phyloP scores from a whole-genome alignment of 139 green algal species.

The Chlamydomonas schloesseri region DNA sequence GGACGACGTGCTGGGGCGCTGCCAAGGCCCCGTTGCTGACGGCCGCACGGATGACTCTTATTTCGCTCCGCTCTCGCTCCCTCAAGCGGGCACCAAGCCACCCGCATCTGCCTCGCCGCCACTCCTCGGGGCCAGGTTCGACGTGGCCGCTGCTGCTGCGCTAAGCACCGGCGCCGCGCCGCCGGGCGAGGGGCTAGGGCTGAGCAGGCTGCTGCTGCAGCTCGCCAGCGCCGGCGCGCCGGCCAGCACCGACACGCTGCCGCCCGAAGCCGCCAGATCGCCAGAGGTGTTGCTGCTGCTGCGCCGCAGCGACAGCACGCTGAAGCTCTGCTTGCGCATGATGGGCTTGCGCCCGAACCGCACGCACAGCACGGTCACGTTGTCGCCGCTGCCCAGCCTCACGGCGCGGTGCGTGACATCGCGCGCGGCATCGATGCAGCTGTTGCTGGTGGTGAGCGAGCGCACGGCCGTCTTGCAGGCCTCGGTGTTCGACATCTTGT shows the following conservation, averaged over 20 bases:
- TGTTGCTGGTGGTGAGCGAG: conserved; percentile 14
- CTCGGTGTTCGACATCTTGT: conserved; percentile 17
- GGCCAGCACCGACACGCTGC: neutral
- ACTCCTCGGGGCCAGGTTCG: no score
- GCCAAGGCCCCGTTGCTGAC: no score
- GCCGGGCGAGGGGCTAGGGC: no score
- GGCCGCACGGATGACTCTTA: no score
- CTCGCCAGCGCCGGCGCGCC: no score
- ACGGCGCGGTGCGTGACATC: conserved; percentile 20
- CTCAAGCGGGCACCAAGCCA: no score
- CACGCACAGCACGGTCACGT: conserved; percentile 21
- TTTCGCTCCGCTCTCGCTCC: no score
- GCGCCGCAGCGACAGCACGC: conserved; percentile 21
- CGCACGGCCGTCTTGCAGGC: conserved; percentile 30
- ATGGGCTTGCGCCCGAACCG: conserved; percentile 33
- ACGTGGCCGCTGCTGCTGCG: no score
- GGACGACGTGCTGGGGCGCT: no score
- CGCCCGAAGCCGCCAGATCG: neutral
- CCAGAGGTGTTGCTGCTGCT: conserved; percentile 9
- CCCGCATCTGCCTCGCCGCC: no score
- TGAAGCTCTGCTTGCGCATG: conserved; percentile 30
- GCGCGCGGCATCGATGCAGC: conserved; percentile 18
- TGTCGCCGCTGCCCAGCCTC: neutral
- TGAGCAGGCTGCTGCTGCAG: no score
- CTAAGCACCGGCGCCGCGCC: no score